A percentile compares a stretch with the other conserved stretches of the same genome.
These are phyloP conservation scores for Groenewaldozyma sp. DNA, from an alignment of 1,139 yeast species.

Conservation along the genomic window DNA sequence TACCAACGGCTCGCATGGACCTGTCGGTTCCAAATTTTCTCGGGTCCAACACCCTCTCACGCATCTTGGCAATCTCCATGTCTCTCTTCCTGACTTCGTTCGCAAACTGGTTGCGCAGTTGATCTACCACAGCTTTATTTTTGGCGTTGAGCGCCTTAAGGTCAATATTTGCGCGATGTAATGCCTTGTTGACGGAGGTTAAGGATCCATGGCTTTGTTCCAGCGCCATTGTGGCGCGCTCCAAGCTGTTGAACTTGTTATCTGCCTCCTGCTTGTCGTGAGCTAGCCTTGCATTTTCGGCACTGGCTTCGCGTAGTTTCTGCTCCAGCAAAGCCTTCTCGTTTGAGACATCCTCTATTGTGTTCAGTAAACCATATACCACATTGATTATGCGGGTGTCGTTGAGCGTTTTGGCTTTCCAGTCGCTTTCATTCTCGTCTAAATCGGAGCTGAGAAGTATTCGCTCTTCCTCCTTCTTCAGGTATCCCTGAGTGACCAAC, in stretches of 20 bases:
- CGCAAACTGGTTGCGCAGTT: conserved; percentile 18
- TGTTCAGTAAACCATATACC: conserved; percentile 21
- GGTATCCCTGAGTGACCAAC: conserved; percentile 22
- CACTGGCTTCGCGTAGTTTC: conserved; percentile 11
- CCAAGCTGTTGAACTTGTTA: conserved; percentile 10
- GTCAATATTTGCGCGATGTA: conserved; percentile 8
- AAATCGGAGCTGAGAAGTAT: too few species aligned
- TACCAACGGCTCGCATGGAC: not conserved
- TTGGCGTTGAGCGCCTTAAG: conserved; percentile 5
- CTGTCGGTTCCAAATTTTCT: conserved; percentile 6
- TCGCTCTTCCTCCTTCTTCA: conserved; percentile 19
- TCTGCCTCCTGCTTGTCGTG: conserved; percentile 10
- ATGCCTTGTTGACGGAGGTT: conserved; percentile 9
- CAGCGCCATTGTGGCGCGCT: conserved; percentile 11
- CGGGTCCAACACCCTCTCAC: conserved; percentile 19
- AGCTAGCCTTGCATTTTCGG: conserved; percentile 12
- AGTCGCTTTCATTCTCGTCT: conserved; percentile 8
- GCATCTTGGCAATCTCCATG: conserved; percentile 18
- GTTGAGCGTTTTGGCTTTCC: conserved; percentile 8
- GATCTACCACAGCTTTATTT: conserved; percentile 12
- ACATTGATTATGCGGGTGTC: conserved; percentile 23
- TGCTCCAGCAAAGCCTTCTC: conserved; percentile 10
- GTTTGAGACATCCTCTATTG: conserved; percentile 18
- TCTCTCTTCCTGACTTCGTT: conserved; percentile 24
- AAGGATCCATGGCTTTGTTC: conserved; percentile 11